Evolutionary conservation across 768 basidiomycete species (phyloP).

Genomic region (Pholiota molesta): DNA sequence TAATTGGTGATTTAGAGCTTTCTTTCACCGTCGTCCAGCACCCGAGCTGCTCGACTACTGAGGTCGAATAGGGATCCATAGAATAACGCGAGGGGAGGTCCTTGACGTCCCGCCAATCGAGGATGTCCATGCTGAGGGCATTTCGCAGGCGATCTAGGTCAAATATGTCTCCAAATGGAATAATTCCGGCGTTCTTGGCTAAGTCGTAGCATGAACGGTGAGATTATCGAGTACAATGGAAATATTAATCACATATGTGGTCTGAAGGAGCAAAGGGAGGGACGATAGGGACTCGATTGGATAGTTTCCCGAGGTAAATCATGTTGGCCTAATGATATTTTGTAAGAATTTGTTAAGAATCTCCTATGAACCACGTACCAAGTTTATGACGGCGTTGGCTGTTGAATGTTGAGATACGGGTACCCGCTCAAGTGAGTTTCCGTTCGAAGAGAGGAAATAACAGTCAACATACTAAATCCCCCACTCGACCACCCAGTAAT

Average conservation of each 20-base stretch:
- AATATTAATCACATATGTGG: constrained; percentile 34
- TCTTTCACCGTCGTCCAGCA: constrained; percentile 36
- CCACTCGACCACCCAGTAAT: constrained; percentile 8
- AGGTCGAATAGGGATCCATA: constrained; percentile 18
- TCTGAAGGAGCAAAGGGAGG: constrained; percentile 49
- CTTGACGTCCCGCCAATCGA: constrained; percentile 57
- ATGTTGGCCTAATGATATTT: constrained; percentile 40
- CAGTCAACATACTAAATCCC: constrained; percentile 3
- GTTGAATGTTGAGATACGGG: not conserved
- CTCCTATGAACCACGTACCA: not conserved
- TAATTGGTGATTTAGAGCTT: constrained; percentile 24
- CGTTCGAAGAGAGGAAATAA: not conserved
- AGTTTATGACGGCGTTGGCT: constrained; percentile 4
- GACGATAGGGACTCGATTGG: constrained; percentile 48
- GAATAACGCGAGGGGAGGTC: constrained; percentile 25
- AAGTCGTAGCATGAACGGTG: not conserved
- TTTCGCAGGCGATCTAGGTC: constrained; percentile 40
- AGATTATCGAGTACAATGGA: not conserved
- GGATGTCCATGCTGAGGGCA: constrained; percentile 38
- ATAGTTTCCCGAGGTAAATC: constrained; percentile 48
- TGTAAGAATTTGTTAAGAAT: no score
- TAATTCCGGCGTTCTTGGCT: constrained; percentile 25
- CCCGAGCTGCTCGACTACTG: constrained; percentile 24
- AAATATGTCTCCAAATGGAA: constrained; percentile 47
- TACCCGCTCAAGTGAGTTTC: not conserved